These are phyloP conservation scores for Colletotrichum spaethianum DNA, from an alignment of 2,329 filamentous ascomycete species.

Conservation along the genomic window DNA sequence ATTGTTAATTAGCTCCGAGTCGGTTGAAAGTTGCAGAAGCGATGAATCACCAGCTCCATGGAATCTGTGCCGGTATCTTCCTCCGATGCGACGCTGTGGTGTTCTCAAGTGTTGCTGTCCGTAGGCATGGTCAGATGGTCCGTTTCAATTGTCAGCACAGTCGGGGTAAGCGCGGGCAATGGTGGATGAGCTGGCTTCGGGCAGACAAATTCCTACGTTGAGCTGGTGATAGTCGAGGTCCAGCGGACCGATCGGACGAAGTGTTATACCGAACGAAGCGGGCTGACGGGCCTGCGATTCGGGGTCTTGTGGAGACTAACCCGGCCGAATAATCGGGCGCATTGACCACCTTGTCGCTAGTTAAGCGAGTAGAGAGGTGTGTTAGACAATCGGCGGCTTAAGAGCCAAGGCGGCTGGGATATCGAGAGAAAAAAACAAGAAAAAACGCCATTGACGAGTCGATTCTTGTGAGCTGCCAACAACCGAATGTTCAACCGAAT, in stretches of 20 bases:
- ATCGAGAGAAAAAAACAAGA: neutral
- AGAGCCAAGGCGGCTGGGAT: neutral
- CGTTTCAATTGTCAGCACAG: no score
- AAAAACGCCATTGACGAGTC: no score
- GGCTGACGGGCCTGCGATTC: slow-evolving; percentile 10
- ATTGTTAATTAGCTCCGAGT: neutral
- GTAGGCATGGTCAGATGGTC: neutral
- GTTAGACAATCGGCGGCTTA: no score
- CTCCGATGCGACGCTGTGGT: neutral
- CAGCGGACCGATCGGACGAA: slow-evolving; percentile 26
- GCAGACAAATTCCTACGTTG: neutral
- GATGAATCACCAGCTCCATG: neutral
- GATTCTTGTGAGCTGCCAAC: neutral
- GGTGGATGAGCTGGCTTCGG: no score
- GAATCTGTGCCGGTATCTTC: neutral
- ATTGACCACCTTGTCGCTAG: neutral
- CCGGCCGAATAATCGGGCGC: slow-evolving; percentile 3
- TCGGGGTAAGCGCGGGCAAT: neutral
- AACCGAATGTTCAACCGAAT: neutral
- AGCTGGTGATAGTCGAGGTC: no score
- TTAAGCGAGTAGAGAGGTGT: neutral
- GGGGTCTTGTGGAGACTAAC: slow-evolving; percentile 14
- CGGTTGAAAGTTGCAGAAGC: neutral
- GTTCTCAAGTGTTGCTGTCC: neutral
- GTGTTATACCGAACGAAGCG: slow-evolving; percentile 22